These are phyloP conservation scores for Phaeomoniella chlamydospora DNA, from an alignment of 2,329 filamentous ascomycete species.

Conservation along the genomic window DNA sequence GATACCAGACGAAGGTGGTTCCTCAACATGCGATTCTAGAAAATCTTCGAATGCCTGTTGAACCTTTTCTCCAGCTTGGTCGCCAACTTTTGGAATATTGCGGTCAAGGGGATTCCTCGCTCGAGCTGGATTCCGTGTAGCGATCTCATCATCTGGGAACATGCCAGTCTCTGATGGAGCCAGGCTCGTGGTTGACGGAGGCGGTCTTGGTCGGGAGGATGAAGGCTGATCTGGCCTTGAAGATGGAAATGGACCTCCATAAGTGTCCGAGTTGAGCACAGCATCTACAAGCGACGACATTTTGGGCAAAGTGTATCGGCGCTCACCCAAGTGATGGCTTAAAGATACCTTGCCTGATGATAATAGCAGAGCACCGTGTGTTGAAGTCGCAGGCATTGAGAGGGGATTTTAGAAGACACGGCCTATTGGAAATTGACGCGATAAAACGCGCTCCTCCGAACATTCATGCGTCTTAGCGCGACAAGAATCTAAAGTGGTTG, in stretches of 20 bases:
- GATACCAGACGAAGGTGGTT: constrained; percentile 37
- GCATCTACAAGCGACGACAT: constrained; percentile 40
- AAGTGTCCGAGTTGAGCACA: constrained; percentile 30
- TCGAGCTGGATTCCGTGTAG: constrained; percentile 28
- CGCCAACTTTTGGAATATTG: constrained; percentile 44
- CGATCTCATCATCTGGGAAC: constrained; percentile 47
- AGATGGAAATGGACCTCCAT: constrained; percentile 19
- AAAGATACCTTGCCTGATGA: no score
- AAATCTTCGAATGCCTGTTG: constrained; percentile 48
- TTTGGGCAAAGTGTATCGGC: constrained; percentile 6
- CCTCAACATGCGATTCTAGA: constrained; percentile 46
- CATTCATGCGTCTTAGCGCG: not conserved
- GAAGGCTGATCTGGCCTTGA: constrained; percentile 23
- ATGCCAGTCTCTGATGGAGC: constrained; percentile 41
- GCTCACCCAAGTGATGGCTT: not conserved
- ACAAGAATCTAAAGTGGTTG: not conserved
- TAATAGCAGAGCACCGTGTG: no score
- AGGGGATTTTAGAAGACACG: no score
- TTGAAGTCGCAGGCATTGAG: no score
- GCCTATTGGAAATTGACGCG: no score
- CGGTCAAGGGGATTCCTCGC: constrained; percentile 32
- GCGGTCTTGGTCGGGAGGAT: constrained; percentile 40
- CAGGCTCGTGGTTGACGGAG: constrained; percentile 32
- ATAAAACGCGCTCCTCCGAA: not conserved
- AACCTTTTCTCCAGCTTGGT: constrained; percentile 48